Conservation (phyloP, 2,329 filamentous ascomycete species). For the Leptographium flavum region DNA sequence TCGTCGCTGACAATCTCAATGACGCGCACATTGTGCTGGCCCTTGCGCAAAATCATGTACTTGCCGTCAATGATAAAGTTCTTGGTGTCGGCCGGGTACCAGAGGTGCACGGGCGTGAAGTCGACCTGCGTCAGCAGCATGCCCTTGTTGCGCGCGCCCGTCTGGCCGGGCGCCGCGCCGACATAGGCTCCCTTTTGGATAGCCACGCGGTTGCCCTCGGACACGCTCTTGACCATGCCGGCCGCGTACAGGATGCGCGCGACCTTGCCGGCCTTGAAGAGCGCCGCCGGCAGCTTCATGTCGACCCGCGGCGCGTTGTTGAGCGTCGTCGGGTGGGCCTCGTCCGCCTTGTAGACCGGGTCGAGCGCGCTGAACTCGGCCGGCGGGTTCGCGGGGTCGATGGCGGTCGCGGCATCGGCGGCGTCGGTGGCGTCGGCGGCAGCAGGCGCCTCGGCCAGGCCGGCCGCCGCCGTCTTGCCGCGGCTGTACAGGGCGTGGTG, state of each 20-base stretch:
- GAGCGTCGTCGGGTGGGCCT: conserved; percentile 13
- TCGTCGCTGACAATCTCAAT: conserved; percentile 44
- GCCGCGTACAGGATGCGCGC: conserved; percentile 44
- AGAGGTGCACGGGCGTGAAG: conserved; percentile 48
- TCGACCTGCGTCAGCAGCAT: conserved; percentile 36
- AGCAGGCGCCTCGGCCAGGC: neutral
- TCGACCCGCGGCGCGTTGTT: conserved; percentile 38
- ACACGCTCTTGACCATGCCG: conserved; percentile 40
- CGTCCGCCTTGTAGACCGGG: too few species aligned
- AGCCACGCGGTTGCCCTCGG: conserved; percentile 46
- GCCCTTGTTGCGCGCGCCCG: conserved; percentile 18
- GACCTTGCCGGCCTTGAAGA: conserved; percentile 40
- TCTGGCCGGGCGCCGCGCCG: conserved; percentile 29
- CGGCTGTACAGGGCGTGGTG: conserved; percentile 35
- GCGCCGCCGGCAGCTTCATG: conserved; percentile 42
- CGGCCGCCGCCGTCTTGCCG: conserved; percentile 11
- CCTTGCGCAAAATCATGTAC: conserved; percentile 45
- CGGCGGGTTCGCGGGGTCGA: too few species aligned
- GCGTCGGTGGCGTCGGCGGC: conserved; percentile 4
- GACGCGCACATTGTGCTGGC: conserved; percentile 49
- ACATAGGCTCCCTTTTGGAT: conserved; percentile 44
- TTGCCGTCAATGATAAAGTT: conserved; percentile 47
- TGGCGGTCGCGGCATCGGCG: neutral
- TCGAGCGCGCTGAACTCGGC: too few species aligned
- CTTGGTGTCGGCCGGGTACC: conserved; percentile 40